Conservation (phyloP, 2,329 filamentous ascomycete genomes). For the Arachnopeziza araneosa region DNA sequence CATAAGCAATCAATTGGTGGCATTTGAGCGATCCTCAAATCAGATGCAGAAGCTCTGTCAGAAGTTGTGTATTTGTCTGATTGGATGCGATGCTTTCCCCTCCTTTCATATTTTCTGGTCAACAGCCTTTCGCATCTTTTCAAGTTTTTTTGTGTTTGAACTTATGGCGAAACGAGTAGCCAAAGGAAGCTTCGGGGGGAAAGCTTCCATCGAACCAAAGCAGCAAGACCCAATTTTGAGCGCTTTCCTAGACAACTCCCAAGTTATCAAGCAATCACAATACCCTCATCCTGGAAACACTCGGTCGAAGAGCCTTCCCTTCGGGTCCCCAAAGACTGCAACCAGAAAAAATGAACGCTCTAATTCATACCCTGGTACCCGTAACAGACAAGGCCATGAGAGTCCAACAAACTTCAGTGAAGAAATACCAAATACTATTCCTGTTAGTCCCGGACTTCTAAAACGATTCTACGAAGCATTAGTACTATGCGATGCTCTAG, state of each 20-base stretch:
- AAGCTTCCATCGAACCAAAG: neutral
- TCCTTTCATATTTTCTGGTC: neutral
- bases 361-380: neutral
- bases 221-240: neutral
- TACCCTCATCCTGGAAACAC: neutral
- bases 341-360: neutral
- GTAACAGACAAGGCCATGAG: neutral
- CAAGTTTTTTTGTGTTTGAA: neutral
- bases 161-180: neutral
- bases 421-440: neutral
- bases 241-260: neutral
- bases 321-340: neutral
- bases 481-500: slow-evolving; percentile 31
- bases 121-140: neutral
- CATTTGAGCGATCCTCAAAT: neutral
- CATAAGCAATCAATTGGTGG: neutral
- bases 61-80: neutral
- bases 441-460: slow-evolving; percentile 11
- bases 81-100: neutral
- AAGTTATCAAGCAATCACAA: neutral
- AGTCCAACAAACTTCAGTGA: neutral
- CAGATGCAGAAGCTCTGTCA: neutral
- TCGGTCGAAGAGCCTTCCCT: neutral
- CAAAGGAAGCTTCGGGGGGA: neutral
- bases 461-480: slow-evolving; percentile 37